These are phyloP conservation scores for Pseudomassariella vexata DNA, from an alignment of 2,329 filamentous ascomycete genomes.

Conservation along the genomic window DNA sequence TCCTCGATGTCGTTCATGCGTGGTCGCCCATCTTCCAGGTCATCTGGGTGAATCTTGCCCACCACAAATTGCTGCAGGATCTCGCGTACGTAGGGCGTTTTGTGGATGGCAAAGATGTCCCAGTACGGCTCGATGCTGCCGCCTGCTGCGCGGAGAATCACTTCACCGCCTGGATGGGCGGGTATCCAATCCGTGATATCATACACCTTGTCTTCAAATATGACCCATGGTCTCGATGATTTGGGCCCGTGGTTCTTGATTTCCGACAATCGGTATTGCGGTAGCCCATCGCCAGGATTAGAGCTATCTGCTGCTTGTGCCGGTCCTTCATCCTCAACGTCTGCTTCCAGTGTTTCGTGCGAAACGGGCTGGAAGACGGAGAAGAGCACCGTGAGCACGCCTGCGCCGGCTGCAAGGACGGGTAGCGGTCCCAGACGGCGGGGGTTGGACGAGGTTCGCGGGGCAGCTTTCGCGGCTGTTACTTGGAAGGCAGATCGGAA, in stretches of 20 bases:
- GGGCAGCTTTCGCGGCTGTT: no score
- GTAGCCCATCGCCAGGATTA: constrained; percentile 32
- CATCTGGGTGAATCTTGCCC: constrained; percentile 52
- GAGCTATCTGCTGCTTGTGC: constrained; percentile 8
- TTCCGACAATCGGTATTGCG: constrained; percentile 44
- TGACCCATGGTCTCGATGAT: constrained; percentile 56
- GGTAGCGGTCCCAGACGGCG: neutral
- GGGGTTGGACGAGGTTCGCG: constrained; percentile 2
- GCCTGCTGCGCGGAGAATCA: constrained; percentile 61
- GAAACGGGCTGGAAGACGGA: constrained; percentile 18
- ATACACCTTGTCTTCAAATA: constrained; percentile 59
- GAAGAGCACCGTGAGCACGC: constrained; percentile 19
- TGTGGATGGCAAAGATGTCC: constrained; percentile 66
- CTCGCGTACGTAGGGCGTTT: constrained; percentile 57
- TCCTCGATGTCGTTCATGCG: constrained; percentile 51
- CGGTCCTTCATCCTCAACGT: constrained; percentile 3
- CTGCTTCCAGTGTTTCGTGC: constrained; percentile 11
- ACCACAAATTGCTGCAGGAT: constrained; percentile 61
- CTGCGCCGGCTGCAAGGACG: constrained; percentile 19
- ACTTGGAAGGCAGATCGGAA: no score
- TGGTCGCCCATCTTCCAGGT: constrained; percentile 53
- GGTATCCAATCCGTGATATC: constrained; percentile 65
- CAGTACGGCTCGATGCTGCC: constrained; percentile 62
- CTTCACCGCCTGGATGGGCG: constrained; percentile 61
- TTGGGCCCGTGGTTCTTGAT: constrained; percentile 46